Percentiles rank a stretch among this genome's conserved stretches.
Evolutionary conservation across 73 alveolate species (phyloP).

Genomic region (Urostyla sp.): DNA sequence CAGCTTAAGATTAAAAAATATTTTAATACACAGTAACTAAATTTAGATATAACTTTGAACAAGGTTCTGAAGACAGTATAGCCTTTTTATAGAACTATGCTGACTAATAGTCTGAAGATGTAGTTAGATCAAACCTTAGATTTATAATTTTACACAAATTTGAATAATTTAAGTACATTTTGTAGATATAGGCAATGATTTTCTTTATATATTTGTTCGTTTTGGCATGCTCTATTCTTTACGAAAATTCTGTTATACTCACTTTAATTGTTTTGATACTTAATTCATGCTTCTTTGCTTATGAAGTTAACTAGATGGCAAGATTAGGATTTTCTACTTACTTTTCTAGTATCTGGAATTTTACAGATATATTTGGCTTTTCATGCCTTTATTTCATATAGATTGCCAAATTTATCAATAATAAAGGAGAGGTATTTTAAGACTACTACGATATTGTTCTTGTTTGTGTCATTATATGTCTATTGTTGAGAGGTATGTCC

Average conservation of each 20-base stretch:
- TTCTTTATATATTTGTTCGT: background rate
- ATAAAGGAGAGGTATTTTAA: background rate
- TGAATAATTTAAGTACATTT: background rate
- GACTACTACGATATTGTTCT: background rate
- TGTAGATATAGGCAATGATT: background rate
- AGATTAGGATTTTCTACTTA: background rate
- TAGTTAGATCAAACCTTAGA: background rate
- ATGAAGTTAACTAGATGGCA: background rate
- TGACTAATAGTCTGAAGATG: background rate
- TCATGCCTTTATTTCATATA: background rate
- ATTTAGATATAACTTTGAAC: background rate
- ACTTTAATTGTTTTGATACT: background rate
- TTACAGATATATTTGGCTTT: background rate
- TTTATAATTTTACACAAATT: background rate
- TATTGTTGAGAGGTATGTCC: constrained; percentile 56
- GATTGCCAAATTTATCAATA: background rate
- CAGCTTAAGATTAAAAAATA: background rate
- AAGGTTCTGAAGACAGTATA: background rate
- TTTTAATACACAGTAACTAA: background rate
- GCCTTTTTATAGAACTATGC: background rate
- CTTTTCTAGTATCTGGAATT: background rate
- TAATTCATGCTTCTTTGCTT: background rate
- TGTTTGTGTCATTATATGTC: background rate
- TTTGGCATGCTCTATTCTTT: background rate
- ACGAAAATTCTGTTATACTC: background rate